Evolutionary conservation across 148 eudicot species (phyloP).

Genomic region (Camellia granthamiana): DNA sequence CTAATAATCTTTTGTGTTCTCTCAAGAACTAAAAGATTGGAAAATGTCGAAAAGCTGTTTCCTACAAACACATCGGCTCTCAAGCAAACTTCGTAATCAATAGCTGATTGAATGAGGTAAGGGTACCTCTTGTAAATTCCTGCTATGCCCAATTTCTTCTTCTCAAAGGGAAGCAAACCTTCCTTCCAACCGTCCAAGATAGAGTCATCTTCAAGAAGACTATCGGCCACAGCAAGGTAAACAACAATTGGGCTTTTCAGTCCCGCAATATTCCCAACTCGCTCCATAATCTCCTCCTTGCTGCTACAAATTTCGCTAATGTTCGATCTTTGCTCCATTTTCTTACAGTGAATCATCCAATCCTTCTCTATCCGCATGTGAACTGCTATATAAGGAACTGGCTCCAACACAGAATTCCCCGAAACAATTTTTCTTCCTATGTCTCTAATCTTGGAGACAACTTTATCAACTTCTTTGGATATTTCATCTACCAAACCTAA

Average conservation of each 20-base stretch:
- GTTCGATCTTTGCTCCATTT: conserved; percentile 63
- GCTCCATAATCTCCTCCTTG: conserved; percentile 70
- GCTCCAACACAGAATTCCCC: conserved; percentile 11
- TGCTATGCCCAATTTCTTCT: conserved; percentile 66
- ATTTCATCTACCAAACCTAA: conserved; percentile 71
- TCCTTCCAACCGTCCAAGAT: conserved; percentile 68
- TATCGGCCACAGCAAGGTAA: conserved; percentile 89
- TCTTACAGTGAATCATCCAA: conserved; percentile 98
- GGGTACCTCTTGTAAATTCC: conserved; percentile 69
- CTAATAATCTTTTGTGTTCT: conserved; percentile 63
- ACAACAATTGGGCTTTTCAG: conserved; percentile 51
- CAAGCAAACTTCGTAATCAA: conserved; percentile 88
- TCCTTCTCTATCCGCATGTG: conserved; percentile 97
- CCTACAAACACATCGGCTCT: conserved; percentile 87
- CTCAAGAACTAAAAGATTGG: conserved; percentile 80
- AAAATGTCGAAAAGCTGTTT: conserved; percentile 92
- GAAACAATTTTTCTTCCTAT: conserved; percentile 30
- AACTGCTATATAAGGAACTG: conserved; percentile 69
- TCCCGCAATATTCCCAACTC: conserved; percentile 67
- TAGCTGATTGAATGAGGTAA: conserved; percentile 86
- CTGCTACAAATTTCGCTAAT: conserved; percentile 79
- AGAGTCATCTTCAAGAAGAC: conserved; percentile 68
- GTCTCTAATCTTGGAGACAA: conserved; percentile 63
- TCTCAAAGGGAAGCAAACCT: conserved; percentile 74
- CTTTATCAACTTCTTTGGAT: conserved; percentile 69